A percentile compares a stretch with the other conserved stretches of the same genome.
Evolutionary conservation across 305 asterid genomes (phyloP).

Genomic region (Rubia balearica): DNA sequence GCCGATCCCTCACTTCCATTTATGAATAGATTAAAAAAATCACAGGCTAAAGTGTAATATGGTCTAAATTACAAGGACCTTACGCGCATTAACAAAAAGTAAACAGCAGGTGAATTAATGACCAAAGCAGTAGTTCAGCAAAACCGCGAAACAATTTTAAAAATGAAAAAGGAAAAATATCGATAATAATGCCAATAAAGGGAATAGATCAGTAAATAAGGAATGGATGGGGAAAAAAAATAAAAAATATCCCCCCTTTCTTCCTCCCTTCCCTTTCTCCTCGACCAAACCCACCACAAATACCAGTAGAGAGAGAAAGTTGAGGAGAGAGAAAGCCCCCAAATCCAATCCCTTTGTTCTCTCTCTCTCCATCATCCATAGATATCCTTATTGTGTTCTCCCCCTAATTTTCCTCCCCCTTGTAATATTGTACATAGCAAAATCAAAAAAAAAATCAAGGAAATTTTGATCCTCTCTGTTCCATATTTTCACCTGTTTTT

Average conservation of each 20-base stretch:
- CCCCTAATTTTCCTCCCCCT: not conserved
- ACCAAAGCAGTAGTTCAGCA: not conserved
- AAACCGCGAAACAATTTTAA: not conserved
- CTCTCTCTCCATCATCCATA: conserved; percentile 4
- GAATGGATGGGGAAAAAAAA: not conserved
- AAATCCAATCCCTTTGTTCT: conserved; percentile 2
- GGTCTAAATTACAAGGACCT: not conserved
- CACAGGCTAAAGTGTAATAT: not conserved
- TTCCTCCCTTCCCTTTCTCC: conserved; percentile 1
- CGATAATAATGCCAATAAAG: not conserved
- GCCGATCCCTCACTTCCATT: no score
- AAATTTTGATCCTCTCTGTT: not conserved
- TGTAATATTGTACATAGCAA: not conserved
- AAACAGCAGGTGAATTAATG: not conserved
- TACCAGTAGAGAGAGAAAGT: conserved; percentile 21
- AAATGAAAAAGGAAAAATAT: not conserved
- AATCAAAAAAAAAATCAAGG: no score
- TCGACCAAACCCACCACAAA: conserved; percentile 12
- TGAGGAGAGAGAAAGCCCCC: conserved; percentile 13
- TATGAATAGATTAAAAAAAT: not conserved
- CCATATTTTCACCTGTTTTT: not conserved
- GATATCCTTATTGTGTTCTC: not conserved
- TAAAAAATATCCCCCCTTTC: not conserved
- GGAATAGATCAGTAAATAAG: not conserved
- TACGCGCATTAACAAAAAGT: not conserved